A percentile compares a stretch with the other conserved stretches of the same genome.
phyloP scores from a whole-genome alignment of 2,329 filamentous ascomycete genomes.

The Diaporthe citrichinensis region DNA sequence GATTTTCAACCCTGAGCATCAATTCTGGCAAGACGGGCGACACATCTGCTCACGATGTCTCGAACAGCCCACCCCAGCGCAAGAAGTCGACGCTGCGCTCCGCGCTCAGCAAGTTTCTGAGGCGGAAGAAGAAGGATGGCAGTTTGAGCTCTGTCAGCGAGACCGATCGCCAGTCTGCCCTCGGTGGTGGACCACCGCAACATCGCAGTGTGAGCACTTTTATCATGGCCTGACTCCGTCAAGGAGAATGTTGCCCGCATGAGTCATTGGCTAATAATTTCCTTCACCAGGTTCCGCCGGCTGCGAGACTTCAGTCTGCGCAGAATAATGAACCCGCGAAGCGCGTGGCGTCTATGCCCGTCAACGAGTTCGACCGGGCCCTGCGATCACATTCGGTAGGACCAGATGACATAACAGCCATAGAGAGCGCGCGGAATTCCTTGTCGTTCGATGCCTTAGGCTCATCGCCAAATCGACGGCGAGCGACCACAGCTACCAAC shows the following conservation, averaged over 20 bases:
- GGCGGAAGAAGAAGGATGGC: slow-evolving; percentile 66
- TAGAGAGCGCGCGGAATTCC: slow-evolving; percentile 68
- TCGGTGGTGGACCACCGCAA: slow-evolving; percentile 50
- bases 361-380: slow-evolving; percentile 73
- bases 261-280: slow-evolving; percentile 21
- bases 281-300: slow-evolving; percentile 36
- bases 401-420: slow-evolving; percentile 66
- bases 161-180: slow-evolving; percentile 47
- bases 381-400: slow-evolving; percentile 74
- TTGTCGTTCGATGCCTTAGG: slow-evolving; percentile 58
- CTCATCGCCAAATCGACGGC: slow-evolving; percentile 52
- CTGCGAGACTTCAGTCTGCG: slow-evolving; percentile 15
- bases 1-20: slow-evolving; percentile 65
- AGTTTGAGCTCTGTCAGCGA: slow-evolving; percentile 50
- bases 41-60: slow-evolving; percentile 44
- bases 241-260: background rate
- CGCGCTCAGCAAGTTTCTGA: slow-evolving; percentile 71
- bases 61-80: slow-evolving; percentile 56
- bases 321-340: slow-evolving; percentile 58
- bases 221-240: background rate
- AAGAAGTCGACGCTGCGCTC: slow-evolving; percentile 72
- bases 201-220: slow-evolving; percentile 64
- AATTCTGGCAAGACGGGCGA: slow-evolving; percentile 52
- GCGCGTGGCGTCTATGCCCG: slow-evolving; percentile 70
- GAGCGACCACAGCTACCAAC: slow-evolving; percentile 58